A percentile compares a stretch with the other conserved stretches of the same genome.
Conservation (phyloP, 2,329 filamentous ascomycete species). For the Esteya vermicola region DNA sequence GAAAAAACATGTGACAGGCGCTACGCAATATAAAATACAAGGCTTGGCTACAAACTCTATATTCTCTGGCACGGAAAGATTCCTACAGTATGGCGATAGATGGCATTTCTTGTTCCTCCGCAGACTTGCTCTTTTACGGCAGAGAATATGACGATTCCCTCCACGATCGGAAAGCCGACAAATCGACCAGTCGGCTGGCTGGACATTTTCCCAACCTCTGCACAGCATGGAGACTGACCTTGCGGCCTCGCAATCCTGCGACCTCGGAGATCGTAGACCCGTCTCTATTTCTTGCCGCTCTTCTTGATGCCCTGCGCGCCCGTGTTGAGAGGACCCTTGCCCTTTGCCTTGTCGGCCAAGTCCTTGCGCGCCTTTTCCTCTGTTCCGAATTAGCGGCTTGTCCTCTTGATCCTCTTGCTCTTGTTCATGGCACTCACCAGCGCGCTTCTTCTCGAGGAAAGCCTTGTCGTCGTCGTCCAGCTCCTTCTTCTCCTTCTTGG, state of each 20-base stretch:
- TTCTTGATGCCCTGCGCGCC: constrained; percentile 91
- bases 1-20: neutral
- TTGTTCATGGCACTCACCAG: constrained; percentile 57
- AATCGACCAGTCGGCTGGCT: too few relatives aligned
- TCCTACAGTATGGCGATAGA: too few relatives aligned
- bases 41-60: neutral
- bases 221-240: too few relatives aligned
- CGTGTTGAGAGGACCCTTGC: constrained; percentile 78
- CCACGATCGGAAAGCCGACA: too few relatives aligned
- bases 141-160: neutral
- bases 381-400: constrained; percentile 16
- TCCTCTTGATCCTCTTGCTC: too few relatives aligned
- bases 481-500: constrained; percentile 75
- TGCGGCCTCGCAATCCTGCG: too few relatives aligned
- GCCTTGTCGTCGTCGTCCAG: constrained; percentile 78
- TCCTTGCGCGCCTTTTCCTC: constrained; percentile 81
- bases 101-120: too few relatives aligned
- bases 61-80: too few relatives aligned
- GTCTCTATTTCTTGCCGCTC: constrained; percentile 70
- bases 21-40: neutral
- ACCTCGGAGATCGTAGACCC: too few relatives aligned
- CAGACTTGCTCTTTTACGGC: neutral
- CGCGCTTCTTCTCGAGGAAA: constrained; percentile 69
- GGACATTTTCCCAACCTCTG: too few relatives aligned
- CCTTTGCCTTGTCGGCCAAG: constrained; percentile 64